Percentiles rank a stretch among this genome's conserved stretches.
phyloP scores from a whole-genome alignment of 768 basidiomycete genomes.

The Suillus alpinus region DNA sequence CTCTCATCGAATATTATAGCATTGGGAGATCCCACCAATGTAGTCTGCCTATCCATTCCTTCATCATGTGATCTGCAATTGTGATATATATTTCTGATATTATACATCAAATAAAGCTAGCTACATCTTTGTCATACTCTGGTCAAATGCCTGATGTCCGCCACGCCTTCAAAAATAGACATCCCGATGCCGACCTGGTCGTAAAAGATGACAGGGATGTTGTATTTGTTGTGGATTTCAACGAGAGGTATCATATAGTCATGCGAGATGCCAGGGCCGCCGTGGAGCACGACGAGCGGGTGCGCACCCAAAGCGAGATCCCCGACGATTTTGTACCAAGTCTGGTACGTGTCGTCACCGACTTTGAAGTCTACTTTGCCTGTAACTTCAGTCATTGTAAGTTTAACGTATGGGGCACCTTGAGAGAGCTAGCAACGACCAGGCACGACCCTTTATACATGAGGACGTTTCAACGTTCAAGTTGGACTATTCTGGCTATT shows the following conservation, averaged over 20 bases:
- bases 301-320: constrained; percentile 35
- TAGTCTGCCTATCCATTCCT: too few relatives aligned
- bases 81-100: too few relatives aligned
- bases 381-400: too few relatives aligned
- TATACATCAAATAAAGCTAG: too few relatives aligned
- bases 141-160: too few relatives aligned
- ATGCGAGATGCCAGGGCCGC: constrained; percentile 48
- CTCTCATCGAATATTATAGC: too few relatives aligned
- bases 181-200: constrained; percentile 42
- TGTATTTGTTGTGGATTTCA: constrained; percentile 22
- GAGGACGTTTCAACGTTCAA: neutral
- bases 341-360: constrained; percentile 28
- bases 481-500: neutral
- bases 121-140: too few relatives aligned
- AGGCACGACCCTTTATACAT: neutral
- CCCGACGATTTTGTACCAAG: constrained; percentile 52
- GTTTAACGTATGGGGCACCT: neutral
- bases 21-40: too few relatives aligned
- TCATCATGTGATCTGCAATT: too few relatives aligned
- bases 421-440: neutral
- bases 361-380: constrained; percentile 1
- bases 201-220: constrained; percentile 40
- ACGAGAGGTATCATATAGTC: constrained; percentile 35
- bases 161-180: constrained; percentile 34
- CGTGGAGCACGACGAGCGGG: constrained; percentile 52